phyloP scores from a whole-genome alignment of 768 basidiomycete species.

The Piloderma croceum region DNA sequence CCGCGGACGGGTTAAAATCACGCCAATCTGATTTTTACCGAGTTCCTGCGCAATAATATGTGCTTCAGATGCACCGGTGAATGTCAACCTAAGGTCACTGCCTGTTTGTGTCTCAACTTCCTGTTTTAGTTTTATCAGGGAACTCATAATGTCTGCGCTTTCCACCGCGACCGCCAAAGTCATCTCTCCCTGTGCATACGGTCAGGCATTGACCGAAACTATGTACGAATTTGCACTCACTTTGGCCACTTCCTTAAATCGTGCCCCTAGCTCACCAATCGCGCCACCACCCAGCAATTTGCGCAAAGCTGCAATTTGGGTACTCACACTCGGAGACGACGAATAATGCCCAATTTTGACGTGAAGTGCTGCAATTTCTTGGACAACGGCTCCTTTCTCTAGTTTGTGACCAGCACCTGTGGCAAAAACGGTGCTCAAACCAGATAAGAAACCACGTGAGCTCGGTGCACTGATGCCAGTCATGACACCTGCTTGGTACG shows the following conservation, averaged over 20 bases:
- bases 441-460: constrained; percentile 47
- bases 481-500: constrained; percentile 69
- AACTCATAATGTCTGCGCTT: constrained; percentile 79
- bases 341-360: constrained; percentile 49
- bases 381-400: constrained; percentile 55
- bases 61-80: constrained; percentile 63
- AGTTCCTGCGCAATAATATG: constrained; percentile 67
- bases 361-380: constrained; percentile 63
- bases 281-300: constrained; percentile 44
- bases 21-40: constrained; percentile 58
- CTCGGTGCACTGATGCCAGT: constrained; percentile 59
- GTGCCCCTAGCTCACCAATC: constrained; percentile 24
- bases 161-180: constrained; percentile 71
- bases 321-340: constrained; percentile 58
- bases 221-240: constrained; percentile 19
- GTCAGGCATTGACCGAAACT: background rate
- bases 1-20: constrained; percentile 61
- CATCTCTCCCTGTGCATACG: constrained; percentile 47
- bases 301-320: constrained; percentile 73
- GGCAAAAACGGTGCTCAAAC: constrained; percentile 63
- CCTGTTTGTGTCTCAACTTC: constrained; percentile 48
- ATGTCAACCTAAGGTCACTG: constrained; percentile 47
- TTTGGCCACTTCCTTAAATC: constrained; percentile 33
- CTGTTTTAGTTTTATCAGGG: constrained; percentile 62
- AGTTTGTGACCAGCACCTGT: constrained; percentile 55